A percentile compares a stretch with the other conserved stretches of the same genome.
Evolutionary conservation across 345 rosid species (phyloP).

Genomic region (Euclidium syriacum): DNA sequence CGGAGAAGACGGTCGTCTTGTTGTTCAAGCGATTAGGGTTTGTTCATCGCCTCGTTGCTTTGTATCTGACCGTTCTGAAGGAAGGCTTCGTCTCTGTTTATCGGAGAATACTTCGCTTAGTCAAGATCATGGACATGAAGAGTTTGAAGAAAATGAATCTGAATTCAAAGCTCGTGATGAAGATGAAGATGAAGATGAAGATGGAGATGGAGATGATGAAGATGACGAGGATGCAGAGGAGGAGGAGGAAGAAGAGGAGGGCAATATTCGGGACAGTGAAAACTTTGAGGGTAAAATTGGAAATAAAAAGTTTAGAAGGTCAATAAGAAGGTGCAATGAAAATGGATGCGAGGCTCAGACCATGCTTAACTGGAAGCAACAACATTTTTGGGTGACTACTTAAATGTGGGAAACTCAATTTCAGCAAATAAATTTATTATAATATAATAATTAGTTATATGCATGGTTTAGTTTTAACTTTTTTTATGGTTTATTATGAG

Average conservation of each 20-base stretch:
- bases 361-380: constrained; percentile 39
- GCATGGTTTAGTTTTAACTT: background rate
- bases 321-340: constrained; percentile 51
- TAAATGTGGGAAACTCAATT: constrained; percentile 4
- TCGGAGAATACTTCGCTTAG: background rate
- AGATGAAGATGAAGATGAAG: constrained; percentile 16
- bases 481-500: background rate
- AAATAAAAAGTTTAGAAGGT: constrained; percentile 27
- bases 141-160: constrained; percentile 1
- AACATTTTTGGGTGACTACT: constrained; percentile 44
- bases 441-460: background rate
- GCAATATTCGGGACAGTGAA: constrained; percentile 9
- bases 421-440: background rate
- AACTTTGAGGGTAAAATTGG: constrained; percentile 35
- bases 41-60: constrained; percentile 34
- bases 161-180: background rate
- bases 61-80: constrained; percentile 58
- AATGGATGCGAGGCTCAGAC: constrained; percentile 38
- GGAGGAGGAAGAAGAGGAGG: constrained; percentile 22
- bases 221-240: constrained; percentile 26
- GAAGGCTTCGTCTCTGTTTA: constrained; percentile 62
- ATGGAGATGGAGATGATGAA: constrained; percentile 14
- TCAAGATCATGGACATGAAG: constrained; percentile 1
- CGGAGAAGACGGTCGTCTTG: constrained; percentile 67
- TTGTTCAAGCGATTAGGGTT: constrained; percentile 49